Conservation (phyloP, 306 rosid genomes). For the Cercis canadensis region DNA sequence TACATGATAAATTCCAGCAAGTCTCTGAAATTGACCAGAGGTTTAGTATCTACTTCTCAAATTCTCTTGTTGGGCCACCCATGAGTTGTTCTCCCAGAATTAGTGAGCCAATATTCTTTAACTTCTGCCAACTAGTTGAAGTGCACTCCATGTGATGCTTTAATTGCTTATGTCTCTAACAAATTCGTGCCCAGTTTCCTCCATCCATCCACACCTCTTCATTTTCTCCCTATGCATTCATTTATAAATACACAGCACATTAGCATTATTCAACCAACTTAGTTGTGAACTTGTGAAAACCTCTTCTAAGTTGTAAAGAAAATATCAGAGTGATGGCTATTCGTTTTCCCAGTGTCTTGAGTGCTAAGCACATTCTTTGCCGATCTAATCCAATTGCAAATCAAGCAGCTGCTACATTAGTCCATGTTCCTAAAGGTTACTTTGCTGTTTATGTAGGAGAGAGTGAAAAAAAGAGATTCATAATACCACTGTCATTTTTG, state of each 20-base stretch:
- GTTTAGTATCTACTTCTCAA: not conserved
- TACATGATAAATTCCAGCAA: not conserved
- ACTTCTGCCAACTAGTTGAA: not conserved
- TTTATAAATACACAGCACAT: slow-evolving; percentile 23
- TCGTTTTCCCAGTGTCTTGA: slow-evolving; percentile 30
- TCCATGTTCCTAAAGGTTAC: not conserved
- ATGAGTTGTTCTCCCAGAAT: not conserved
- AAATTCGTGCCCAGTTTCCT: slow-evolving; percentile 16
- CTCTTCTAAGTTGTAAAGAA: too few relatives aligned
- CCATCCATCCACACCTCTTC: too few relatives aligned
- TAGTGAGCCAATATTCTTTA: not conserved
- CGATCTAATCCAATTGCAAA: slow-evolving; percentile 19
- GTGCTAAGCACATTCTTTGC: slow-evolving; percentile 39
- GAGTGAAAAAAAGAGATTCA: slow-evolving; percentile 34
- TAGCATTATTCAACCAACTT: not conserved
- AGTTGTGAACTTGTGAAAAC: not conserved
- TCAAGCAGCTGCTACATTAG: not conserved
- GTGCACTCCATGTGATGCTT: slow-evolving; percentile 34
- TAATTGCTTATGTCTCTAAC: not conserved
- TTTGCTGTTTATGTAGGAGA: slow-evolving; percentile 48
- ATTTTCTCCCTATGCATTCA: not conserved
- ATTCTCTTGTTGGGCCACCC: slow-evolving; percentile 14
- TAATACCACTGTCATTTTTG: slow-evolving; percentile 41
- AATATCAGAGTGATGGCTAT: not conserved
- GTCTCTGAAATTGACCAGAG: not conserved